Conservation (phyloP, 2,329 filamentous ascomycete species). For the Knufia fluminis region DNA sequence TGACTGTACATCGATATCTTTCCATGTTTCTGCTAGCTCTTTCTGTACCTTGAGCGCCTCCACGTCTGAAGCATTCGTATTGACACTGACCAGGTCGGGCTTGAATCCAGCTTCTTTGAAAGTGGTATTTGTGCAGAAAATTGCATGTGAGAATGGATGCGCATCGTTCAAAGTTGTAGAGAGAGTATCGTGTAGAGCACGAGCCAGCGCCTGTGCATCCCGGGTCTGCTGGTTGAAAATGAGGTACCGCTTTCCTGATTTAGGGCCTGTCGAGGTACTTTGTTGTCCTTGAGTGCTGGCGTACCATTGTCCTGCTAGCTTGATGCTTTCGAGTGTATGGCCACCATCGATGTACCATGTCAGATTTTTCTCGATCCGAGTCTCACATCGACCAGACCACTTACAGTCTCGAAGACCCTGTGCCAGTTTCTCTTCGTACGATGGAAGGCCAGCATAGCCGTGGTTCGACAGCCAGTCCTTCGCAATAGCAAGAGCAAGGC, state of each 20-base stretch:
- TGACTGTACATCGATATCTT: slow-evolving; percentile 42
- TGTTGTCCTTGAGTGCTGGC: slow-evolving; percentile 35
- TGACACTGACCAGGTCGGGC: slow-evolving; percentile 55
- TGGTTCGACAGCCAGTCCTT: slow-evolving; percentile 32
- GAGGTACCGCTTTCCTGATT: slow-evolving; percentile 45
- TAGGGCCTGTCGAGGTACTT: slow-evolving; percentile 18
- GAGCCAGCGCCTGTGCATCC: slow-evolving; percentile 59
- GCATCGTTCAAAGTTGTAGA: slow-evolving; percentile 30
- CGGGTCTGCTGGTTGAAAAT: slow-evolving; percentile 92
- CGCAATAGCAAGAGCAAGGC: slow-evolving; percentile 46
- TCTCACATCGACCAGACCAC: slow-evolving; percentile 71
- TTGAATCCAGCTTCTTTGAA: slow-evolving; percentile 52
- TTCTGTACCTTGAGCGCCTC: slow-evolving; percentile 56
- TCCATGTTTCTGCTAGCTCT: slow-evolving; percentile 54
- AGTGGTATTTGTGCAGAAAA: slow-evolving; percentile 74
- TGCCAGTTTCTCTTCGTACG: slow-evolving; percentile 10
- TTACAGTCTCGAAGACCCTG: slow-evolving; percentile 56
- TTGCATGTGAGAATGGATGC: slow-evolving; percentile 57
- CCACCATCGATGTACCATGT: slow-evolving; percentile 81
- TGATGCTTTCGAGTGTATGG: slow-evolving; percentile 76
- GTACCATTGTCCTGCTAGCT: slow-evolving; percentile 70
- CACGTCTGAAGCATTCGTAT: slow-evolving; percentile 50
- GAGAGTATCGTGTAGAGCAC: slow-evolving; percentile 52
- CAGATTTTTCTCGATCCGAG: slow-evolving; percentile 47
- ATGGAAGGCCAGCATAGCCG: slow-evolving; percentile 24